Base-by-base conservation (phyloP, 345 rosid genomes). In the Hibiscus trionum region DNA sequence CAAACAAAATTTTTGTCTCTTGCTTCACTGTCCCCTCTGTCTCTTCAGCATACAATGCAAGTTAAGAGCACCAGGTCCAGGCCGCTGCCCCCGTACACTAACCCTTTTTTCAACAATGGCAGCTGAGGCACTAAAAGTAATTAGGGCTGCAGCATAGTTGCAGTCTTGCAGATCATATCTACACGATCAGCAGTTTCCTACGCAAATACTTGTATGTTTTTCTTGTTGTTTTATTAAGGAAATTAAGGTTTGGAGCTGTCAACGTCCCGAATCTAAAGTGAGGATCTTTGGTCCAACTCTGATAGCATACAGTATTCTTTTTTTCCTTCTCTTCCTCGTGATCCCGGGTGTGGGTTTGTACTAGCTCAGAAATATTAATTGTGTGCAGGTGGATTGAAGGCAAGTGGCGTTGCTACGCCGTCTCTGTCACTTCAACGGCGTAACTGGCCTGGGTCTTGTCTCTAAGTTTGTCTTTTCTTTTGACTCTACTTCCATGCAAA, bases 181-280 rank as follows among this genome's bases (percentile, higher is more conserved):
- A 42, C 5, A 19, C 52, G n/a, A 64, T 8, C 69, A 39, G 44
- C 44, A 39, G 44, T 7, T 39, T 64, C n/a, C 21, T 50, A 44
- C 33, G 11, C 5, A 12, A 42, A 2, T 6, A 42, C 7, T 49
- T 49, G 0, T 49, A 49, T 49, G 5, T 4, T 49, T 50, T 15
- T 49, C 2, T 11, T 11, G 1, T 47, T 12, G 0, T 44, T 44
- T 44, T 9, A 11, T 44, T 44, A 17, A 55, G 3, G 27, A 55
- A 17, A 17, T 55, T 55, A 55, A 55, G 59, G 59, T 17, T 55
- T 19, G 59, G 26, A 55, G 59, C 75, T 77, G 81, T 83, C 88
- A 74, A 76, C 82, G 70, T 83, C 85, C 47, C 73, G 75, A 70
- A 83, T 83, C 85, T 31, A 70, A 66, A 50, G 35, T 46, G 57